These are phyloP conservation scores for Syncephalastrum contaminatum DNA, from an alignment of 371 early-diverging fungal species.

Conservation along the genomic window DNA sequence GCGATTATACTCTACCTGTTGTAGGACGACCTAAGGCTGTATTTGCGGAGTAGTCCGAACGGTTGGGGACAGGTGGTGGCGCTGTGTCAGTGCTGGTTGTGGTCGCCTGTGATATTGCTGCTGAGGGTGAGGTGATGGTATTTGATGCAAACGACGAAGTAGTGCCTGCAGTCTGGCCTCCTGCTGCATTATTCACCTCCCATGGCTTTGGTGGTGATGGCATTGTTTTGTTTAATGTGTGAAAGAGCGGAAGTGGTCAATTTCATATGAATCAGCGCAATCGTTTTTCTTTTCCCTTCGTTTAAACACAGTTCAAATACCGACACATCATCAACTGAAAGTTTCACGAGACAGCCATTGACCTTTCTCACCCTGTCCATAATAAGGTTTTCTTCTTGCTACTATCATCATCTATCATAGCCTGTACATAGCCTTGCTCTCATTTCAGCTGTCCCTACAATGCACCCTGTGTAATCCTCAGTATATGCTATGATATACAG, in stretches of 20 bases:
- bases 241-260: background rate
- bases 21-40: constrained; percentile 6
- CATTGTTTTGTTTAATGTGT: constrained; percentile 45
- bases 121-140: constrained; percentile 15
- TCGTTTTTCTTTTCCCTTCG: no score
- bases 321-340: no score
- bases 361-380: no score
- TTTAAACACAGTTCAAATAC: no score
- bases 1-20: constrained; percentile 2
- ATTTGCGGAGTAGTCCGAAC: constrained; percentile 12
- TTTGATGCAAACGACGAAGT: background rate
- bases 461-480: no score
- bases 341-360: no score
- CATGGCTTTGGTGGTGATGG: constrained; percentile 95
- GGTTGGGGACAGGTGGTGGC: constrained; percentile 25
- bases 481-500: no score
- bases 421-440: no score
- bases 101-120: constrained; percentile 11
- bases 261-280: no score
- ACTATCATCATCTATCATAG: no score
- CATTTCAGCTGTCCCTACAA: no score
- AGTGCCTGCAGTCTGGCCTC: constrained; percentile 1
- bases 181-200: constrained; percentile 61
- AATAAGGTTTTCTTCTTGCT: no score
- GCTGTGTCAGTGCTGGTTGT: constrained; percentile 3